Evolutionary conservation across 768 basidiomycete species (phyloP), one percentile per base, ranked within the genome.

Genomic region (Boletus rubescentipes): DNA sequence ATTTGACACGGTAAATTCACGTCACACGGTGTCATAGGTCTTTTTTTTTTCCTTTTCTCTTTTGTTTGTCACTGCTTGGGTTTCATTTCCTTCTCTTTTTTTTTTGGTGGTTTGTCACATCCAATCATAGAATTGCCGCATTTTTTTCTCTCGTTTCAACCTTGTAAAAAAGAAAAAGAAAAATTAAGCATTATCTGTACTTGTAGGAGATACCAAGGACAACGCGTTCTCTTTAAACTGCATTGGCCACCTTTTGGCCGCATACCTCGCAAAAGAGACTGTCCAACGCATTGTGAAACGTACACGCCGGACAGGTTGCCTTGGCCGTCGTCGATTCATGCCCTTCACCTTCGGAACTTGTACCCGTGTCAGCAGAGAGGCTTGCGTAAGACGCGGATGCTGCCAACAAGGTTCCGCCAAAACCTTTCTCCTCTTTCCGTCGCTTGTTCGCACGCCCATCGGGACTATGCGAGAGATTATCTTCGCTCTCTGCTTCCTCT

Each of bases 341-440:
- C 57, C 59, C 61, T 58, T 64, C 61, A 39, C 61, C 64, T 55
- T 77, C 71, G 45, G 73, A 70, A 21, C 69, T 70, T 58, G 70
- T 72, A 40, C 60, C 60, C 20, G 70, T 65, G 57, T 70, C 68
- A 50, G 60, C 63, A 41, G 63, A 56, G n/a, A 70, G 55, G 57
- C 51, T 64, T 43, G 67, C 65, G 51, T 68, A 59, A 58, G 55
- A 55, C 47, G 67, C 49, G 47, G 67, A 66, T 59, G 79, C 75
- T 41, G 81, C 81, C 31, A 91, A 76, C 40, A 91, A 67, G 21
- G 90, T 92, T 23, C 90, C 89, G 47, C 79, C 79, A 66, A 92
- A 92, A 3, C 85, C 90, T 58, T 75, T 77, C 70, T 89, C 87
- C 44, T 80, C 77, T 52, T 76, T 74, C 53, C 74, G 73, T 61